Base-by-base conservation (phyloP, 169 alveolate genomes). In the Plasmodium fragile region DNA sequence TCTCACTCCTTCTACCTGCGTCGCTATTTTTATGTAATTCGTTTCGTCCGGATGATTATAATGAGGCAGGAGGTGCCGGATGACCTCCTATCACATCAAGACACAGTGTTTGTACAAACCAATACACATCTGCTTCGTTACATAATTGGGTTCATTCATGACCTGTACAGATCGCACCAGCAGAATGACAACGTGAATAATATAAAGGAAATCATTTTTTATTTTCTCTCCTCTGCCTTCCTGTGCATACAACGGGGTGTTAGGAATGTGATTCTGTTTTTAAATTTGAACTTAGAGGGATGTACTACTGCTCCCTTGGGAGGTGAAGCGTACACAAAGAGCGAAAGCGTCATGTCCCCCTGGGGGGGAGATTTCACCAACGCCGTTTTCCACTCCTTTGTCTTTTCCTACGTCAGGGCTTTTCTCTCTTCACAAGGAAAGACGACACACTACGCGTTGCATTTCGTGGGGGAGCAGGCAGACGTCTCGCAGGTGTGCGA, bases 1-100 rank as follows among this genome's bases (percentile, higher is more conserved):
- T 78, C 82, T 0, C 73, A 55, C 16, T 22, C 71, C 13, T 78
- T 77, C 70, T 89, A 78, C 71, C 81, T 89, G 45, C 81, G 30
- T 28, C 43, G 18, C 3, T 89, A 89, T 65, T 59, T 89, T n/a
- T 18, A 89, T 22, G 6, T 89, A 2, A 25, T 89, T 10, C 28
- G 41, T n/a, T 78, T 32, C 49, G 70, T 78, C 11, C 52, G 25
- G n/a, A 10, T 25, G 59, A 10, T 7, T 13, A 49, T 52, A 69
- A 28, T 78, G 18, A 22, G 71, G 69, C 72, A 55, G 89, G 55
- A 30, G 55, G 7, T 22, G 10, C 7, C n/a, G 39, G 75, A 18
- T 65, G 16, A 22, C n/a, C 16, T 65, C 75, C 30, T 36, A 22
- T 1, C 75, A 65, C 41, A 65, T 6, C 18, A 22, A 65, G 75